Conservation (phyloP, 768 basidiomycete species). For the Gloeophyllum trabeum region DNA sequence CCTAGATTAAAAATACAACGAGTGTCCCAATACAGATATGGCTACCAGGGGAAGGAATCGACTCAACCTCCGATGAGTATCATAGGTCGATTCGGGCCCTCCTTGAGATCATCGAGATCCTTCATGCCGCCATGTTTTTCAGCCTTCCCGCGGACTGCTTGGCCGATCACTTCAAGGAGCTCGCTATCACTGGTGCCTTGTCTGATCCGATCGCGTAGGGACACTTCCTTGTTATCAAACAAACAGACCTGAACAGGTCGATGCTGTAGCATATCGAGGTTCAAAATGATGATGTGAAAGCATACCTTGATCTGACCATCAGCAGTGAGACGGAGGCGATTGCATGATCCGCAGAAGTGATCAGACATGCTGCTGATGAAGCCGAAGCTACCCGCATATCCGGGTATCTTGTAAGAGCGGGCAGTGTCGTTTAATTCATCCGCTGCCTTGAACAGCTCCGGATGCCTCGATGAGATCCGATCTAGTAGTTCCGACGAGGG, state of each 20-base stretch:
- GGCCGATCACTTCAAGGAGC: constrained; percentile 46
- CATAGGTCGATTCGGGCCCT: constrained; percentile 75
- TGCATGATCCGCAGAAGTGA: constrained; percentile 82
- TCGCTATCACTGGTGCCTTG: constrained; percentile 51
- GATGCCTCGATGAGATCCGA: constrained; percentile 34
- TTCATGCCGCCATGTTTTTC: constrained; percentile 83
- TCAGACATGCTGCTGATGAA: constrained; percentile 94
- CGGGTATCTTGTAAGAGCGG: constrained; percentile 65
- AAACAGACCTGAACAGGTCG: constrained; percentile 79
- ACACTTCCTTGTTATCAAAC: constrained; percentile 78
- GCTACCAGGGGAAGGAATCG: constrained; percentile 12
- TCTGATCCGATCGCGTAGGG: constrained; percentile 67
- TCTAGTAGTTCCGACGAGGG: constrained; percentile 57
- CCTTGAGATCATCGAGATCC: constrained; percentile 71
- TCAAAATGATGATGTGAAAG: background rate
- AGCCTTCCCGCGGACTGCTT: constrained; percentile 60
- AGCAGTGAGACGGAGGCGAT: constrained; percentile 75
- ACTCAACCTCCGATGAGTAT: constrained; percentile 91
- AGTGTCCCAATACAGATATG: no score
- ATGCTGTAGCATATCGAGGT: background rate
- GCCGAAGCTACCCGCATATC: constrained; percentile 60
- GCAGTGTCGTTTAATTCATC: constrained; percentile 75
- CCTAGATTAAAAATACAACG: no score
- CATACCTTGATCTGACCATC: constrained; percentile 82
- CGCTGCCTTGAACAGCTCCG: constrained; percentile 40